phyloP scores from a whole-genome alignment of 2,329 filamentous ascomycete genomes.

The Colletotrichum paranaense region DNA sequence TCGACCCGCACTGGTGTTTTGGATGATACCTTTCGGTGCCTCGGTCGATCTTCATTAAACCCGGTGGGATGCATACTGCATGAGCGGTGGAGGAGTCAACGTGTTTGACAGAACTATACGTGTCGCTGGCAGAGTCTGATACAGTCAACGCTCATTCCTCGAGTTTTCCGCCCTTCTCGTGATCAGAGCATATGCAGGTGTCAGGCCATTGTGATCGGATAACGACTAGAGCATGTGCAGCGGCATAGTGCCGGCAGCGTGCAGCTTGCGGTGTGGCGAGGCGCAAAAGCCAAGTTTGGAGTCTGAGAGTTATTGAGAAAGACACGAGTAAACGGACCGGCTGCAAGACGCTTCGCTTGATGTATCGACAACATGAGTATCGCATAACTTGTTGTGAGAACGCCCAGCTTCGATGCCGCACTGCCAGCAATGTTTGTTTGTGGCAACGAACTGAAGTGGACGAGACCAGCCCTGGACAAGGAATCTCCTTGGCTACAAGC shows the following conservation, averaged over 20 bases:
- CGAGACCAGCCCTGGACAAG: background rate
- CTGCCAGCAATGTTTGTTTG: background rate
- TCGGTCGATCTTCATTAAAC: background rate
- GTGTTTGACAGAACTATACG: slow-evolving; percentile 12
- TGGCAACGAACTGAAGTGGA: background rate
- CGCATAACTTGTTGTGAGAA: background rate
- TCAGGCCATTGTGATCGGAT: background rate
- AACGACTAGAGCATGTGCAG: background rate
- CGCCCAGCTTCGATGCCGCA: background rate
- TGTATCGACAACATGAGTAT: background rate
- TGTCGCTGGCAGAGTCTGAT: background rate
- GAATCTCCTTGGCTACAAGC: background rate
- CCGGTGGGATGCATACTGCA: background rate
- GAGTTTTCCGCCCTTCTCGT: background rate
- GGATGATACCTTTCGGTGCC: background rate
- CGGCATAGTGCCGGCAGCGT: slow-evolving; percentile 1
- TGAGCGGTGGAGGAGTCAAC: background rate
- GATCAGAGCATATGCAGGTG: background rate
- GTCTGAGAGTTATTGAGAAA: background rate
- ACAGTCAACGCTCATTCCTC: background rate
- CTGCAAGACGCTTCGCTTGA: background rate
- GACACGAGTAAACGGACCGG: background rate
- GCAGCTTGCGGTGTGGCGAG: background rate
- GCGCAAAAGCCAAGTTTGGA: background rate
- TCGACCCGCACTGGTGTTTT: background rate